Evolutionary conservation across 495 filamentous ascomycete species (phyloP).

Genomic region (Xylaria nigripes): DNA sequence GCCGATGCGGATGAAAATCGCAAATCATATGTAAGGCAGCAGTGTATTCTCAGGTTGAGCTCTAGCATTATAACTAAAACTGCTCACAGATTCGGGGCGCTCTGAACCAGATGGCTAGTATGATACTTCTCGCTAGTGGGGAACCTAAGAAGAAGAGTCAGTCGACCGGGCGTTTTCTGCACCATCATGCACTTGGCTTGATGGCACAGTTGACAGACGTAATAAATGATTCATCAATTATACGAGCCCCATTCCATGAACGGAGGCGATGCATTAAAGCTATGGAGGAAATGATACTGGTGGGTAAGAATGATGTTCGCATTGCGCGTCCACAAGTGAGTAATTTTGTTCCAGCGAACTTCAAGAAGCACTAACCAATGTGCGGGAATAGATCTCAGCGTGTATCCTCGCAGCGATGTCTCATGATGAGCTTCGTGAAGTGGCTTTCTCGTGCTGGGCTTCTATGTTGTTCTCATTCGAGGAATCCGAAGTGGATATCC

Average conservation of each 20-base stretch:
- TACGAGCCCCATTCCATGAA: conserved; percentile 51
- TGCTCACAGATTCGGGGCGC: conserved; percentile 48
- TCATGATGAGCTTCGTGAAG: conserved; percentile 59
- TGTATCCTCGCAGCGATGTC: conserved; percentile 79
- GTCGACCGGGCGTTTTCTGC: conserved; percentile 70
- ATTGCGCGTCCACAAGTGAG: conserved; percentile 79
- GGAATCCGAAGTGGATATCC: conserved; percentile 65
- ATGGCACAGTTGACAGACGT: conserved; percentile 73
- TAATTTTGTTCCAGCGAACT: conserved; percentile 4
- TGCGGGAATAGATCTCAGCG: conserved; percentile 58
- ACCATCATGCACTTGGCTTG: conserved; percentile 79
- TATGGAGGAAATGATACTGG: conserved; percentile 78
- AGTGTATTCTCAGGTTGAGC: conserved; percentile 1
- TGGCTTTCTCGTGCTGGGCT: conserved; percentile 78
- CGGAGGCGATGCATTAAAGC: conserved; percentile 68
- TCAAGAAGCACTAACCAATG: not conserved
- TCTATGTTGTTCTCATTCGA: conserved; percentile 63
- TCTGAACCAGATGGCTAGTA: conserved; percentile 56
- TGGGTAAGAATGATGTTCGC: conserved; percentile 59
- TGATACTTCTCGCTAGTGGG: conserved; percentile 48
- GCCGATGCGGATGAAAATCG: conserved; percentile 58
- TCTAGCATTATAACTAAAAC: conserved; percentile 4
- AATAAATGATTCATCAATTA: conserved; percentile 61
- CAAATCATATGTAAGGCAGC: conserved; percentile 39
- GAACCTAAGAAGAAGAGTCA: conserved; percentile 41